A percentile compares a stretch with the other conserved stretches of the same genome.
These are phyloP conservation scores for Zoysia matrella DNA, from an alignment of 202 grass and related monocot species.

Conservation along the genomic window DNA sequence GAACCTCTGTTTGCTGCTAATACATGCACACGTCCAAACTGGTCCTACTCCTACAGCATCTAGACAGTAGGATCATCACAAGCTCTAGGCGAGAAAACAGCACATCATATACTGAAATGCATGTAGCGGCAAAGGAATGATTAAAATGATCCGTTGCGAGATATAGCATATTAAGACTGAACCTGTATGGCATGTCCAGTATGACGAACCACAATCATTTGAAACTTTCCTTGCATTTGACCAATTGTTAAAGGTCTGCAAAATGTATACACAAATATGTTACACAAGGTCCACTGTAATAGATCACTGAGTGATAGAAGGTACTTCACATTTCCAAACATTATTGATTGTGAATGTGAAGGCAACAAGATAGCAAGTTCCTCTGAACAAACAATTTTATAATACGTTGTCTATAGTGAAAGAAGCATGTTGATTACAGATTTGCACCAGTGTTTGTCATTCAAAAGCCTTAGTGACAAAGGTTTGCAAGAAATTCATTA, in stretches of 20 bases:
- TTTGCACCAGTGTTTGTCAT: too few species aligned
- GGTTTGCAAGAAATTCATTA: not conserved
- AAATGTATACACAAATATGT: constrained; percentile 39
- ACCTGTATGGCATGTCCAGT: constrained; percentile 99
- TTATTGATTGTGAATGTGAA: not conserved
- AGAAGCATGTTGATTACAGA: too few species aligned
- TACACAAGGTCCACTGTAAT: constrained; percentile 19
- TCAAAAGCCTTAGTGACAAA: too few species aligned
- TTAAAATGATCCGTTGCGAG: not conserved
- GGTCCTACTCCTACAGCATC: too few species aligned
- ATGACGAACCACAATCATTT: constrained; percentile 89
- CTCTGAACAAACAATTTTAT: constrained; percentile 21
- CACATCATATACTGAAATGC: too few species aligned
- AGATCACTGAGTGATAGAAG: not conserved
- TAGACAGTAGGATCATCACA: too few species aligned
- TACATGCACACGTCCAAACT: not conserved
- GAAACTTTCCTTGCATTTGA: constrained; percentile 99
- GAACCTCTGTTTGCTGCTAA: not conserved
- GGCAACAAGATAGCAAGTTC: constrained; percentile 1
- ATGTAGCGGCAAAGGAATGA: not conserved
- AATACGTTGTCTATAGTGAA: too few species aligned
- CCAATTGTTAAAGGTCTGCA: constrained; percentile 95
- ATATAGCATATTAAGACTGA: constrained; percentile 31
- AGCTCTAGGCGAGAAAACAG: too few species aligned
- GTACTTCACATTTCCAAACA: constrained; percentile 31